These are phyloP conservation scores for Vitis rupestris DNA, from an alignment of 164 flowering plant genomes.

Conservation along the genomic window DNA sequence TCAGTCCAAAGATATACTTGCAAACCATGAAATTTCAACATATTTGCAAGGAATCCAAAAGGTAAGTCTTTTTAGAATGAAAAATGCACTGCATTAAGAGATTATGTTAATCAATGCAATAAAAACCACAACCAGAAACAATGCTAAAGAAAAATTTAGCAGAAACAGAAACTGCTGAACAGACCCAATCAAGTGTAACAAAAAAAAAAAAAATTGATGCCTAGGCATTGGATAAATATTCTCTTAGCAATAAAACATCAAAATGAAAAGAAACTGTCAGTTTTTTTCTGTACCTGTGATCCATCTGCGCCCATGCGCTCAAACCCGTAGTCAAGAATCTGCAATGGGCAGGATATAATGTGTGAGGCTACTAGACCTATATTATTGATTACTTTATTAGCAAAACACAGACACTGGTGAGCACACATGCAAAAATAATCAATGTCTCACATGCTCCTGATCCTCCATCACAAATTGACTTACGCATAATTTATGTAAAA, in stretches of 20 bases:
- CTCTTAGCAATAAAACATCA: neutral
- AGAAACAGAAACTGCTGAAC: neutral
- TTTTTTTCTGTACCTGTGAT: constrained; percentile 49
- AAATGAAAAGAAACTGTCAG: neutral
- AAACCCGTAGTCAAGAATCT: constrained; percentile 94
- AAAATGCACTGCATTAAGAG: neutral
- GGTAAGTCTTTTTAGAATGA: neutral
- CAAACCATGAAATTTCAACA: neutral
- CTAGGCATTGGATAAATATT: neutral
- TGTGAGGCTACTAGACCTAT: neutral
- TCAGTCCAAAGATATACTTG: neutral
- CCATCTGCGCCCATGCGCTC: constrained; percentile 87
- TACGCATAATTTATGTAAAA: neutral
- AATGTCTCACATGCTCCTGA: neutral
- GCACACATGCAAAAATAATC: neutral
- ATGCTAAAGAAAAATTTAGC: neutral
- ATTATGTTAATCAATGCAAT: neutral
- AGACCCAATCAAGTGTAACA: neutral
- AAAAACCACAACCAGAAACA: neutral
- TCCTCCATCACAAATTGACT: neutral
- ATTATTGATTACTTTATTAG: neutral
- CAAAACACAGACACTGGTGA: neutral
- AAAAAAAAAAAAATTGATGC: neutral
- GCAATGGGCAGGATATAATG: constrained; percentile 11
- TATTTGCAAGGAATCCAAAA: neutral